Conservation (phyloP, 306 rosid genomes). For the Rosa multiflora region DNA sequence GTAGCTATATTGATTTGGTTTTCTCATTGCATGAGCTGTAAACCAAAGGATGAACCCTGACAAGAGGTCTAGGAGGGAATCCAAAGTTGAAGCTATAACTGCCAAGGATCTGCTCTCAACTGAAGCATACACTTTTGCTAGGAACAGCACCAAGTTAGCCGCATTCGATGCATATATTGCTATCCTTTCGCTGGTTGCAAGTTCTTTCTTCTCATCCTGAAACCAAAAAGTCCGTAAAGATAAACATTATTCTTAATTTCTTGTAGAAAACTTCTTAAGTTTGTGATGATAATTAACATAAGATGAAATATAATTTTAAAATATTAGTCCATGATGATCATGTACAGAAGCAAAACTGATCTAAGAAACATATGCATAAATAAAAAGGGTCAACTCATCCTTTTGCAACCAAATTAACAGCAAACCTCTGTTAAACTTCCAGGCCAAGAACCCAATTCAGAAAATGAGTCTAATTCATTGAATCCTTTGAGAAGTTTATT, state of each 20-base stretch:
- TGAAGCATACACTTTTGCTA: constrained; percentile 81
- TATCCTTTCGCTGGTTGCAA: constrained; percentile 49
- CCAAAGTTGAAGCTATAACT: constrained; percentile 95
- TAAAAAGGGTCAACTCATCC: background rate
- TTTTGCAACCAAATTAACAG: background rate
- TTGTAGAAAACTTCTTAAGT: background rate
- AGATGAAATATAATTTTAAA: background rate
- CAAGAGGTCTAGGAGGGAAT: constrained; percentile 87
- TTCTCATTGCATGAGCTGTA: constrained; percentile 75
- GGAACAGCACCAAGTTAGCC: constrained; percentile 69
- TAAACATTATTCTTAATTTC: background rate
- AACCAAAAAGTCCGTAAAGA: background rate
- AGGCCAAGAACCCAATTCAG: constrained; percentile 57
- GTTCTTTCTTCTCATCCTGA: constrained; percentile 41
- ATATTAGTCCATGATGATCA: background rate
- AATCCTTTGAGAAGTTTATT: constrained; percentile 68
- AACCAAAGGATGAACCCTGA: constrained; percentile 94
- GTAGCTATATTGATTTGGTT: constrained; percentile 64
- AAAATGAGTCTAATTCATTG: constrained; percentile 64
- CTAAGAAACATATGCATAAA: background rate
- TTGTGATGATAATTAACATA: background rate
- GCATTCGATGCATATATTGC: constrained; percentile 76
- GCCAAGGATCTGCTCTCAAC: constrained; percentile 82
- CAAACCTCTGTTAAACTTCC: constrained; percentile 58
- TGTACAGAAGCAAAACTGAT: background rate